Percentiles rank a stretch among this genome's conserved stretches.
Conservation (phyloP, 192 early-diverging fungal genomes). For the Tieghemiomyces parasiticus region DNA sequence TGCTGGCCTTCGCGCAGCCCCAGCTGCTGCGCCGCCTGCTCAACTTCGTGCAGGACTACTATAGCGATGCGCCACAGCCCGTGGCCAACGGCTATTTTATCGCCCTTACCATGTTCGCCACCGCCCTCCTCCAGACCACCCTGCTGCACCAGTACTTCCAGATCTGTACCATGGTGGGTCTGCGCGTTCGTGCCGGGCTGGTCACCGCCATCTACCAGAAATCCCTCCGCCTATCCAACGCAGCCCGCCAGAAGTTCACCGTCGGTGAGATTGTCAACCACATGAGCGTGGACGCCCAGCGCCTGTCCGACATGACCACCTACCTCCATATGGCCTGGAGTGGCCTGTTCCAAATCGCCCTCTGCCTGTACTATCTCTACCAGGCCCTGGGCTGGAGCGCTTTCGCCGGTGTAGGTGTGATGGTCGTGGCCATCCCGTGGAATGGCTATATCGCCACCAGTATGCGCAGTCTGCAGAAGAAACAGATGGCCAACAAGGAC, state of each 20-base stretch:
- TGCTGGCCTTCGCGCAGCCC: slow-evolving; percentile 65
- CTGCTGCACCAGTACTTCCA: slow-evolving; percentile 86
- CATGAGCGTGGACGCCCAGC: slow-evolving; percentile 50
- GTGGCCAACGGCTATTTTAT: slow-evolving; percentile 65
- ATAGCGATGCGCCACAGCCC: slow-evolving; percentile 35
- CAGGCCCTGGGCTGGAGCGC: slow-evolving; percentile 62
- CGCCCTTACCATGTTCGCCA: slow-evolving; percentile 60
- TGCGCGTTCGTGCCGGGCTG: slow-evolving; percentile 57
- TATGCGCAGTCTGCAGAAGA: slow-evolving; percentile 53
- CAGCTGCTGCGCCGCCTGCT: slow-evolving; percentile 58
- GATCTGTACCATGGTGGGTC: slow-evolving; percentile 56
- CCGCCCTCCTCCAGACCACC: slow-evolving; percentile 58
- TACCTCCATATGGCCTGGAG: slow-evolving; percentile 64
- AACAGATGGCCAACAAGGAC: slow-evolving; percentile 82
- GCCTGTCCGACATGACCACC: slow-evolving; percentile 43
- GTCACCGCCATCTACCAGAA: slow-evolving; percentile 79
- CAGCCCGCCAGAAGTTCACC: slow-evolving; percentile 60
- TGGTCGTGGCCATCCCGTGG: slow-evolving; percentile 70
- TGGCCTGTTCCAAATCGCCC: slow-evolving; percentile 57
- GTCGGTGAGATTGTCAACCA: slow-evolving; percentile 57
- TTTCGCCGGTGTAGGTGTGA: slow-evolving; percentile 70
- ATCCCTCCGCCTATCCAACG: slow-evolving; percentile 61
- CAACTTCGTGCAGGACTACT: slow-evolving; percentile 42
- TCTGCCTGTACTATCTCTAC: slow-evolving; percentile 67
- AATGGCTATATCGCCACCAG: slow-evolving; percentile 47